These are phyloP conservation scores for Fusarium metavorans DNA, from an alignment of 2,329 filamentous ascomycete species.

Conservation along the genomic window DNA sequence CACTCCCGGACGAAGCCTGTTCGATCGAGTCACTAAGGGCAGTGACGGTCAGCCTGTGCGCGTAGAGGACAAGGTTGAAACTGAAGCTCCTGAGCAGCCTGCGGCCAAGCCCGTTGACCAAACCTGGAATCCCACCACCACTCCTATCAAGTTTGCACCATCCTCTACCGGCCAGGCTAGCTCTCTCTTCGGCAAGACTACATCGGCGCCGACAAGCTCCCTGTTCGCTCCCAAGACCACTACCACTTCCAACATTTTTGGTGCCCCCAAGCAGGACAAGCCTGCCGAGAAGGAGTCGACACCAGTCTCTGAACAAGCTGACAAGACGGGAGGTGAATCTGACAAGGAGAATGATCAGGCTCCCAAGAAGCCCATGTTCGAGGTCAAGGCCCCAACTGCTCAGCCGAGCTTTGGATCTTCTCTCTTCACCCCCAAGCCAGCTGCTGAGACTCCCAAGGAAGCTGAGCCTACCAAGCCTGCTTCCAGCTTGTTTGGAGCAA, in stretches of 20 bases:
- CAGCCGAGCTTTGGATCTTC: constrained; percentile 47
- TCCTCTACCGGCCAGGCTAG: constrained; percentile 45
- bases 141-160: constrained; percentile 67
- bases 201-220: constrained; percentile 46
- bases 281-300: constrained; percentile 45
- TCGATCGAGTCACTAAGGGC: constrained; percentile 66
- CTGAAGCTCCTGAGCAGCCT: constrained; percentile 39
- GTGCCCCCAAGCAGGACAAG: constrained; percentile 49
- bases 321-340: constrained; percentile 54
- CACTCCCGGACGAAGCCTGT: constrained; percentile 63
- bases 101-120: constrained; percentile 50
- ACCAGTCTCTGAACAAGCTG: constrained; percentile 41
- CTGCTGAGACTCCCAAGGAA: constrained; percentile 45
- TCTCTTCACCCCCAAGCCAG: constrained; percentile 51
- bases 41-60: constrained; percentile 63
- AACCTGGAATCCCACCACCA: constrained; percentile 59
- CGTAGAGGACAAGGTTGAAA: constrained; percentile 45
- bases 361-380: constrained; percentile 49
- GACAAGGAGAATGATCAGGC: constrained; percentile 59
- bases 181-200: constrained; percentile 49
- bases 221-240: constrained; percentile 54
- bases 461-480: constrained; percentile 44
- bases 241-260: constrained; percentile 51
- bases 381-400: constrained; percentile 46
- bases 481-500: constrained; percentile 53